Base-by-base conservation (phyloP, 371 early-diverging fungal genomes). In the Mortierella sp. region DNA sequence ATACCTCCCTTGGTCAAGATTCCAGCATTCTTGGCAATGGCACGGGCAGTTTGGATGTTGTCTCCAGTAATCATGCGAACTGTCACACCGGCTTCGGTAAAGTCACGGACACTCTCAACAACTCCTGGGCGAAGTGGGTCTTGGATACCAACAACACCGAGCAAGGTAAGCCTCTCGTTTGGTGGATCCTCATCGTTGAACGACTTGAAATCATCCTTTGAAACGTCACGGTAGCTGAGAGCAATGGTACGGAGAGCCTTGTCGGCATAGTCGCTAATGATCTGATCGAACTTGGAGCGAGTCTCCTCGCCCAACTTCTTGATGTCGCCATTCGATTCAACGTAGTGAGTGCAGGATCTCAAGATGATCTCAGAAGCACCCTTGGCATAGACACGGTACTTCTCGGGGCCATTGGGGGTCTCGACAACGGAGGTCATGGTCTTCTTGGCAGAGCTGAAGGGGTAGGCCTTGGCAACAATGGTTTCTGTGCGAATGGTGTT, bases 51-150 rank as follows among this genome's bases (percentile, higher is more conserved):
- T 57, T 90, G 87, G 29, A 94, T 78, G 79, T 95, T 95, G 84
- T 98, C 99, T 64, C 99, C 99, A 9, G 99, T 98, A 57, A 98
- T 96, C 96, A 98, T 97, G 47, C 95, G 91, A 12, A 97, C 95
- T 71, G 88, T 86, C 19, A 98, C 94, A 73, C 97, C 97, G 39
- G 98, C 97, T 55, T 85, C 82, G 65, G 90, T 85, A 79, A 95
- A 96, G 44, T 82, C 82, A 25, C 83, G 82, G 19, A 97, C 94
- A 40, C 95, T 92, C 72, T 89, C 91, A 21, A 88, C 89, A 3
- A 96, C 97, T 67, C 92, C 95, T 52, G 91, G 90, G 60, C 96
- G 91, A 34, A 96, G 87, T 16, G 96, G 97, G 82, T 97, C 98
- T 87, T 93, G 85, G 79, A 98, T 96, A 63, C 96, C 96, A 55